Evolutionary conservation across 225 moss, liverwort and hornwort genomes (phyloP).

Genomic region (Physcomitrium patens): DNA sequence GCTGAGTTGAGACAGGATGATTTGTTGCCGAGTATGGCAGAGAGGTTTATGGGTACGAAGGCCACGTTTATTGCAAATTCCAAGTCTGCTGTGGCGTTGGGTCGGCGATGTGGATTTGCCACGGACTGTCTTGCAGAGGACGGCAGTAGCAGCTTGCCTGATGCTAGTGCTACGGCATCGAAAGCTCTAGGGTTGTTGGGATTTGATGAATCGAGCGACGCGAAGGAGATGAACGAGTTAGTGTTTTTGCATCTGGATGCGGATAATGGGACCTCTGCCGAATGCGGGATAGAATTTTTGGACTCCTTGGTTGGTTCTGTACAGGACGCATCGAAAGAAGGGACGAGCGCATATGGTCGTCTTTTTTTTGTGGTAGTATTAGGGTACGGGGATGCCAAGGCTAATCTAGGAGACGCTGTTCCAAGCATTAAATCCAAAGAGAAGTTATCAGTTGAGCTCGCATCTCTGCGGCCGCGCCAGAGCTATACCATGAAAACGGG

Average conservation of each 20-base stretch:
- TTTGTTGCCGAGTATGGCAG: conserved; percentile 28
- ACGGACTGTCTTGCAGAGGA: conserved; percentile 24
- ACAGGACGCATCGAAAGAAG: conserved; percentile 55
- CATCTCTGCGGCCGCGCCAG: conserved; percentile 72
- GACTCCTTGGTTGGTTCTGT: conserved; percentile 64
- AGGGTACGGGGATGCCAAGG: conserved; percentile 65
- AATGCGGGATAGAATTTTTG: conserved; percentile 49
- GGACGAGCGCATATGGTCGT: conserved; percentile 70
- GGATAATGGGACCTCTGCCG: conserved; percentile 36
- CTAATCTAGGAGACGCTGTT: background rate
- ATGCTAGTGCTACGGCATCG: conserved; percentile 29
- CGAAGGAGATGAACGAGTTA: conserved; percentile 56
- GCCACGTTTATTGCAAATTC: conserved; percentile 60
- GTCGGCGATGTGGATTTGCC: conserved; percentile 54
- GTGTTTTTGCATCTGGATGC: conserved; percentile 67
- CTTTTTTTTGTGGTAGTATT: conserved; percentile 77
- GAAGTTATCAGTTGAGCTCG: conserved; percentile 50
- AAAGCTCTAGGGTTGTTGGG: conserved; percentile 58
- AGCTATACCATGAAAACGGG: conserved; percentile 85
- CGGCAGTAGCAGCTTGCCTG: background rate
- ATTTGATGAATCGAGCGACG: conserved; percentile 47
- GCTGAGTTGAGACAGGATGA: background rate
- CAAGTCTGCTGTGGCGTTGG: conserved; percentile 44
- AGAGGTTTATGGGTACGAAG: conserved; percentile 64
- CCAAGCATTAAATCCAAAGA: conserved; percentile 43